A percentile compares a stretch with the other conserved stretches of the same genome.
These are phyloP conservation scores for Sherardia arvensis DNA, from an alignment of 257 asterid genomes.

Conservation along the genomic window DNA sequence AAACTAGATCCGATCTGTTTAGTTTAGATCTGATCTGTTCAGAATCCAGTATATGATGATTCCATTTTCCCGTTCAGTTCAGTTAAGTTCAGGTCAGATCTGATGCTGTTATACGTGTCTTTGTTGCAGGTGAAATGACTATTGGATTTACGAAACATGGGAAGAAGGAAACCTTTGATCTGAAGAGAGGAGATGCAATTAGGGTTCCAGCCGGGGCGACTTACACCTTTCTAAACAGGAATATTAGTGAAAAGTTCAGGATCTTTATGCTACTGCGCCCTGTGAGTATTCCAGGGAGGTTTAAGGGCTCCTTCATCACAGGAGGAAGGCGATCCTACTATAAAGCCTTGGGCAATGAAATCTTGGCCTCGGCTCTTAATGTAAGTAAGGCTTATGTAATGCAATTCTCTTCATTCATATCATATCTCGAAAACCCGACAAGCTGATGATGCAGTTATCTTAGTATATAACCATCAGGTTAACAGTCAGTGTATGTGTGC, in stretches of 20 bases:
- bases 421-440: too few relatives aligned
- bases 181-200: slow-evolving; percentile 30
- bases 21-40: too few relatives aligned
- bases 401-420: too few relatives aligned
- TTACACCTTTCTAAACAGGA: slow-evolving; percentile 22
- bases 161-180: slow-evolving; percentile 17
- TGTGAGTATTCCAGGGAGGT: slow-evolving; percentile 24
- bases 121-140: slow-evolving; percentile 28
- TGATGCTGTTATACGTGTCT: too few relatives aligned
- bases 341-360: slow-evolving; percentile 34
- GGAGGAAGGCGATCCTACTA: slow-evolving; percentile 41
- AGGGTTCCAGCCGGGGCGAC: slow-evolving; percentile 32
- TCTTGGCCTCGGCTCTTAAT: slow-evolving; percentile 41
- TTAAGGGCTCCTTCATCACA: slow-evolving; percentile 32
- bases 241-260: slow-evolving; percentile 21
- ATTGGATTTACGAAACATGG: slow-evolving; percentile 15
- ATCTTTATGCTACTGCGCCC: slow-evolving; percentile 29
- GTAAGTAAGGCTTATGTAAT: slow-evolving; percentile 12
- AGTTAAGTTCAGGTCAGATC: too few relatives aligned
- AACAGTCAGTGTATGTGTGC: too few relatives aligned
- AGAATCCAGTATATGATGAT: too few relatives aligned
- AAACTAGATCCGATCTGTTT: too few relatives aligned
- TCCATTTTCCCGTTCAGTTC: too few relatives aligned
- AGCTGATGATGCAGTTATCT: too few relatives aligned
- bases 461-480: too few relatives aligned